Evolutionary conservation across 2,329 filamentous ascomycete species (phyloP).

Genomic region (Gliomastix tumulicola): DNA sequence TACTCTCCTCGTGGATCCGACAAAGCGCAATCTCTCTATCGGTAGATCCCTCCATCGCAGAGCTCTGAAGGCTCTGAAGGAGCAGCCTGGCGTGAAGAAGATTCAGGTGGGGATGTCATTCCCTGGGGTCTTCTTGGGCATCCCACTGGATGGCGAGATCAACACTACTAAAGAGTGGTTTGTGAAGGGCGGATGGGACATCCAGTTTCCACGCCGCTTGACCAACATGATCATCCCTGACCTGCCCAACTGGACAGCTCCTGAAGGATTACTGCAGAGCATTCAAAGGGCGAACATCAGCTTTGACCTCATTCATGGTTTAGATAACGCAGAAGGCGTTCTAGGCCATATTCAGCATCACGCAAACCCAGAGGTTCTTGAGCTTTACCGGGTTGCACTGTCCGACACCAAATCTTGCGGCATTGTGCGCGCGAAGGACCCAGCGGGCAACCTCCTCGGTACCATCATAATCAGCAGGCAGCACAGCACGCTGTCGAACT

Average conservation of each 20-base stretch:
- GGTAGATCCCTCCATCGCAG: conserved; percentile 84
- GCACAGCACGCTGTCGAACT: conserved; percentile 59
- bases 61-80: conserved; percentile 66
- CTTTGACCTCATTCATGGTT: conserved; percentile 78
- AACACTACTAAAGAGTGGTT: conserved; percentile 68
- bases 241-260: conserved; percentile 65
- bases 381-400: conserved; percentile 73
- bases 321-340: conserved; percentile 67
- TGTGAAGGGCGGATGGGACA: conserved; percentile 83
- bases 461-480: conserved; percentile 74
- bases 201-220: conserved; percentile 46
- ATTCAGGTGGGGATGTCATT: conserved; percentile 77
- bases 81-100: conserved; percentile 65
- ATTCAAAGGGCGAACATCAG: conserved; percentile 66
- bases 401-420: conserved; percentile 66
- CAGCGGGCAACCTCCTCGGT: conserved; percentile 61
- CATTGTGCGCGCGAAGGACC: conserved; percentile 74
- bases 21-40: conserved; percentile 80
- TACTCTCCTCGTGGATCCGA: conserved; percentile 82
- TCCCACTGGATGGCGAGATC: conserved; percentile 51
- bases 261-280: conserved; percentile 68
- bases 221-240: conserved; percentile 68
- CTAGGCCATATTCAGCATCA: conserved; percentile 68
- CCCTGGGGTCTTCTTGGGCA: conserved; percentile 80
- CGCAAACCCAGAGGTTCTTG: conserved; percentile 69